Base-by-base conservation (phyloP, 75 land plant species). In the Pseudotsuga menziesii region DNA sequence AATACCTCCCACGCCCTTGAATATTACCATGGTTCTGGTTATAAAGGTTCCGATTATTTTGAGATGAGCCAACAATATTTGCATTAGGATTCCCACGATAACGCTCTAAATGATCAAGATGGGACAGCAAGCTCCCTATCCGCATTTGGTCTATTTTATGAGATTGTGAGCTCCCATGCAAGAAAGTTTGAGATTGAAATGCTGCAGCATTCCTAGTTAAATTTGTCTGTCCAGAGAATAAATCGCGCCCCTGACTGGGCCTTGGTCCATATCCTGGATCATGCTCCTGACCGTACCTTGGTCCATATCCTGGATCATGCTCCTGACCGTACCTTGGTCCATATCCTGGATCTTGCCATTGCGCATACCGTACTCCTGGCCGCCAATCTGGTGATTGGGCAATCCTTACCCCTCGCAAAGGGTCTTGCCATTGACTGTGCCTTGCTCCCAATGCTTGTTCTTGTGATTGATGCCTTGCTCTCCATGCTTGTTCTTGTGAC, bases 401-500 rank as follows among this genome's bases (percentile, higher is more conserved):
- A n/a, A n/a, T n/a, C n/a, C n/a, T n/a, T n/a, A n/a, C n/a, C n/a
- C n/a, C n/a, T n/a, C n/a, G n/a, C n/a, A n/a, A 20, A 39, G 72
- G 72, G 8, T 11, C 48, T 20, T 69, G 11, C 23, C 44, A 20
- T n/a, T 17, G 44, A 6, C n/a, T 22, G 1, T 36, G 39, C 72
- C 72, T 2, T n/a, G 41, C 17, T 69, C 52, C 52, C 39, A 64
- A 29, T 16, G 6, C 69, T 32, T 64, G 36, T 9, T 36, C 72
- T 39, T 41, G 54, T 54, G 54, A 20, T 20, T 41, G 52, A n/a
- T 35, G 41, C 23, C 52, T 69, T 69, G 52, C 48, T 69, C 52
- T 54, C 72, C 48, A 39, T n/a, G 52, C 72, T 69, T 69, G 72
- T n/a, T 69, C 52, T 69, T 36, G 39, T 11, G 23, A 39, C 22